Base-by-base conservation (phyloP, 805 yeast species). In the Nakazawaea siamensis region DNA sequence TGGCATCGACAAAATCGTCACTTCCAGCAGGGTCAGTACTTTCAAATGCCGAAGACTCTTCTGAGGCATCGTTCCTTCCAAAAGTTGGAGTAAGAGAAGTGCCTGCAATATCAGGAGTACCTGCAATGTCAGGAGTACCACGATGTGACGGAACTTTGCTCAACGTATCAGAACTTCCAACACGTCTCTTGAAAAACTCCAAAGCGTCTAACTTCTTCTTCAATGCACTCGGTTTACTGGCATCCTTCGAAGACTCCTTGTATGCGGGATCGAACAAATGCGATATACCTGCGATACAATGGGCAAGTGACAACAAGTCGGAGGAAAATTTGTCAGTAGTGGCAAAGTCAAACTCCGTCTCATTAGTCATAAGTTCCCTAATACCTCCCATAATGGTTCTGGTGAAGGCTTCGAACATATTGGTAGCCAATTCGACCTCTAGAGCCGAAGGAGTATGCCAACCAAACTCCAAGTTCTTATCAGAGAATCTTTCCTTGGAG, bases 381-480 rank as follows among this genome's bases (percentile, higher is more conserved):
- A 82, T 60, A 17, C 65, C 61, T 0, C 54, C 49, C 17, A 75
- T 54, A 2, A 74, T 56, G 27, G 54, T 60, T 0, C 62, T 52
- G 0, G 73, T 60, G 31, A 80, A 67, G 1, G 49, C 51, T 15
- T 66, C 70, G 44, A 79, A 82, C 9, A 76, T 55, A 3, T 70
- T 66, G 4, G 77, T 66, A 0, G 94, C 88, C 48, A 72, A 70
- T 0, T 60, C 59, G 2, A 84, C 58, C 31, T 80, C 87, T 2
- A 47, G 55, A 2, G 54, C 55, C 1, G 64, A 49, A 0, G 97
- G 97, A 1, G 66, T 52, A 47, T 78, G 85, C 98, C 98, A 90
- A 1, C 66, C 59, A 43, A 86, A 76, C 23, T 15, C 10, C 11
- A 82, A 52, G 41, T 71, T 68, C 11, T 68, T 68, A 10, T 48